These are phyloP conservation scores for Cordyceps javanica DNA, from an alignment of 2,329 filamentous ascomycete species.

Conservation along the genomic window DNA sequence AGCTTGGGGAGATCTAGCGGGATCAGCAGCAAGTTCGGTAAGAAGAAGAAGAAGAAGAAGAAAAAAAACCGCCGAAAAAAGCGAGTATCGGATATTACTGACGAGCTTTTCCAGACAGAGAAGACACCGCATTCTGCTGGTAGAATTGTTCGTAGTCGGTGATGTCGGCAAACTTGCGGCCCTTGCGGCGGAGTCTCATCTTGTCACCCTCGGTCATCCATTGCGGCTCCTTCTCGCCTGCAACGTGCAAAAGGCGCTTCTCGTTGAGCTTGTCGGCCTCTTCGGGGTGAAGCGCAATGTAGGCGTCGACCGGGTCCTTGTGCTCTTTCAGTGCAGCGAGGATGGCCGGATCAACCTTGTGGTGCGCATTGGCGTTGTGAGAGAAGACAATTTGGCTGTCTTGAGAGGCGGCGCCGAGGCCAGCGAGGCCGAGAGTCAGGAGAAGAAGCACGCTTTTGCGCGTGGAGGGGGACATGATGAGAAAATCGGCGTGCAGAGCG, in stretches of 20 bases:
- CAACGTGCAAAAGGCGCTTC: slow-evolving; percentile 56
- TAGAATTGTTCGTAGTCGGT: slow-evolving; percentile 54
- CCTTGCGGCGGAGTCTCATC: slow-evolving; percentile 59
- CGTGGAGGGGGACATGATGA: not conserved
- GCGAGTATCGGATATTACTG: slow-evolving; percentile 14
- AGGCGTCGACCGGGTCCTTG: slow-evolving; percentile 25
- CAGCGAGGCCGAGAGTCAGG: not conserved
- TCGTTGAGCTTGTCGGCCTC: slow-evolving; percentile 27
- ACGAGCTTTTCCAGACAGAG: slow-evolving; percentile 26
- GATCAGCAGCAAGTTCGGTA: not conserved
- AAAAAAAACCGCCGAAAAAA: too few relatives aligned
- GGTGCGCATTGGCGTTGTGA: slow-evolving; percentile 2
- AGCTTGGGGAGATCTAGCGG: slow-evolving; percentile 27
- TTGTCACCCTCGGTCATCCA: slow-evolving; percentile 73
- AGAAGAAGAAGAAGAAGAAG: not conserved
- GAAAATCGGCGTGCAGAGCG: not conserved
- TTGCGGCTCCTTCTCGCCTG: slow-evolving; percentile 52
- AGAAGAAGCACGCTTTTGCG: slow-evolving; percentile 1
- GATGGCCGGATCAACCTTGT: slow-evolving; percentile 20
- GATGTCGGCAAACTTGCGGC: slow-evolving; percentile 68
- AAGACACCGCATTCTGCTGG: slow-evolving; percentile 17
- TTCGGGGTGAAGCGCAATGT: slow-evolving; percentile 22
- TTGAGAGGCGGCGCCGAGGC: slow-evolving; percentile 10
- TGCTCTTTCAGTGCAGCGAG: slow-evolving; percentile 20
- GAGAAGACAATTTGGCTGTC: slow-evolving; percentile 16